phyloP scores from a whole-genome alignment of 768 basidiomycete species.

The Leccinum longicurvipes region DNA sequence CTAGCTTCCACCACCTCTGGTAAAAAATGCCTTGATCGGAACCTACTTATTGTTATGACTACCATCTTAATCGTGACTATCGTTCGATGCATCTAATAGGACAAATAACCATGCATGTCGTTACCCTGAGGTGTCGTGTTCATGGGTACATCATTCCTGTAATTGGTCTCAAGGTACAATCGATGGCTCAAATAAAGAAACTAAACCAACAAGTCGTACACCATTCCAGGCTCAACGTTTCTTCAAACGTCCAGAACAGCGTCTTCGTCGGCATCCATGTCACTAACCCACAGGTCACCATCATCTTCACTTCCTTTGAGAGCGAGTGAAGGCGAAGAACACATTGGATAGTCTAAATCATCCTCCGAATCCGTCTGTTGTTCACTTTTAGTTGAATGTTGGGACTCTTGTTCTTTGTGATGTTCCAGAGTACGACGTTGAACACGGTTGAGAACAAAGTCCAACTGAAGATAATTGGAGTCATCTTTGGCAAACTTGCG shows the following conservation, averaged over 20 bases:
- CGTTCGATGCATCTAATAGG: not conserved
- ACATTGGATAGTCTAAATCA: constrained; percentile 15
- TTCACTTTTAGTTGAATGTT: constrained; percentile 6
- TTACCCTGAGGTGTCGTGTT: not conserved
- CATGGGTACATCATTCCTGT: not conserved
- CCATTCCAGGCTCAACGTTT: constrained; percentile 5
- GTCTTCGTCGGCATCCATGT: constrained; percentile 20
- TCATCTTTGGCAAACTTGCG: constrained; percentile 76
- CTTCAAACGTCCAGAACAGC: constrained; percentile 18
- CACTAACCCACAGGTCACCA: constrained; percentile 20
- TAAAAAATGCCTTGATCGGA: too few species aligned
- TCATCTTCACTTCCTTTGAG: constrained; percentile 14
- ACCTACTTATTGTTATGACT: not conserved
- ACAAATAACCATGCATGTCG: not conserved
- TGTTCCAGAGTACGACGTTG: constrained; percentile 38
- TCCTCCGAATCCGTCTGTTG: constrained; percentile 16
- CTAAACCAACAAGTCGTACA: constrained; percentile 22
- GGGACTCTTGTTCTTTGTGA: constrained; percentile 26
- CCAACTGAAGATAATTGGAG: constrained; percentile 76
- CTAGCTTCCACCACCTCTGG: not conserved
- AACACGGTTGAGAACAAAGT: constrained; percentile 67
- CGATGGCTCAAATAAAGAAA: constrained; percentile 6
- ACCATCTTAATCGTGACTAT: not conserved
- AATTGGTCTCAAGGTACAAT: constrained; percentile 23
- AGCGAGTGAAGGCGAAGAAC: constrained; percentile 16